Conservation (phyloP, 1,284 basidiomycete species). For the Ceratobasidium sp. region DNA sequence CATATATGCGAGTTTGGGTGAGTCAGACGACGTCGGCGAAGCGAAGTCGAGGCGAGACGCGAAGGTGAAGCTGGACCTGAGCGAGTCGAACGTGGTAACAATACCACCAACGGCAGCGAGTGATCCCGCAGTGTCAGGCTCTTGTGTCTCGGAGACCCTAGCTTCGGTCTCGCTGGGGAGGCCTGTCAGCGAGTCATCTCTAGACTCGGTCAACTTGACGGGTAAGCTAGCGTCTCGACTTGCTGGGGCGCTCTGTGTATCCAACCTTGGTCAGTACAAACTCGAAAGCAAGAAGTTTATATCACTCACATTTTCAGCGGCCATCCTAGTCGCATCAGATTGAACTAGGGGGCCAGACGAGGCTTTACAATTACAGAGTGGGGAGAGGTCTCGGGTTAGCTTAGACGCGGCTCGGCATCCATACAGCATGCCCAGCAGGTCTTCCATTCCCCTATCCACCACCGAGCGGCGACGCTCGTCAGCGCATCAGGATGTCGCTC, state of each 20-base stretch:
- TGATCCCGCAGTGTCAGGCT: constrained; percentile 26
- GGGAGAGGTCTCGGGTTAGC: background rate
- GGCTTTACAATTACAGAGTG: background rate
- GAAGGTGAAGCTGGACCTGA: constrained; percentile 46
- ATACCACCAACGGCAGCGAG: constrained; percentile 40
- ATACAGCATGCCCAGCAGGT: constrained; percentile 2
- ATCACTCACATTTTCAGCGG: background rate
- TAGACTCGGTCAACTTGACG: too few species aligned
- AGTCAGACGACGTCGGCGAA: background rate
- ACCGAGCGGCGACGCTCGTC: background rate
- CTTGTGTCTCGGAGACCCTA: background rate
- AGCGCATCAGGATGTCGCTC: background rate
- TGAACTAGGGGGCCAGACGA: background rate
- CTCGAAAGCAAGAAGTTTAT: background rate
- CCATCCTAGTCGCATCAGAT: background rate
- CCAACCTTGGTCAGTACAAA: background rate
- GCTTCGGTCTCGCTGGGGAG: background rate
- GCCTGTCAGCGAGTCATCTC: background rate
- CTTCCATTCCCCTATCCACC: background rate
- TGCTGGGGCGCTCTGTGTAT: background rate
- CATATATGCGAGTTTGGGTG: constrained; percentile 63
- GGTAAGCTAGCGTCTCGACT: background rate
- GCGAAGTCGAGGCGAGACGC: constrained; percentile 47
- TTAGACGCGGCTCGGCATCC: background rate
- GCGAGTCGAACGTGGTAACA: constrained; percentile 36